Conservation (phyloP, 331 rosid species). For the Telfairia occidentalis region DNA sequence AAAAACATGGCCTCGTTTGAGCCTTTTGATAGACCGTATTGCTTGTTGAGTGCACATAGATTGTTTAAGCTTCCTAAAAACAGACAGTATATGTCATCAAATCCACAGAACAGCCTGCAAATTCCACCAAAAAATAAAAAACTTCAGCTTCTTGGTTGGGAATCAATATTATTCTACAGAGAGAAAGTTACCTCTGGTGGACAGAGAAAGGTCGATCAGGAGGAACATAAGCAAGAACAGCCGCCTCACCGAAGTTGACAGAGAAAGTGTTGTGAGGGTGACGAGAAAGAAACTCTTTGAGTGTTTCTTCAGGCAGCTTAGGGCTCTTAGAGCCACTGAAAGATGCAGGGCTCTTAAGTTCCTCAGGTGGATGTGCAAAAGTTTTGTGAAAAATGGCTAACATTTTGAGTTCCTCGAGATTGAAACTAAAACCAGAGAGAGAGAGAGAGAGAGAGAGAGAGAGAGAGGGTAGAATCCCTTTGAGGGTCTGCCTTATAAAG, state of each 20-base stretch:
- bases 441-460: background rate
- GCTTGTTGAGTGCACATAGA: slow-evolving; percentile 42
- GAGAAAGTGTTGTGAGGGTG: slow-evolving; percentile 60
- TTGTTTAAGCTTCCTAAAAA: slow-evolving; percentile 85
- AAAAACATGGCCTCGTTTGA: slow-evolving; percentile 76
- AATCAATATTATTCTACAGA: background rate
- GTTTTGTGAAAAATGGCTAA: slow-evolving; percentile 90
- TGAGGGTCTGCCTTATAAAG: background rate
- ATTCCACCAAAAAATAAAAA: background rate
- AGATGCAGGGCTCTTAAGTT: slow-evolving; percentile 85
- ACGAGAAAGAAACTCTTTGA: slow-evolving; percentile 52
- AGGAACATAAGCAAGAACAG: slow-evolving; percentile 70
- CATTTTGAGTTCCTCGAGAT: slow-evolving; percentile 26
- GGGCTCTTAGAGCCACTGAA: slow-evolving; percentile 49
- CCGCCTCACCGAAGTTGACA: slow-evolving; percentile 53
- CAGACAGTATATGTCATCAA: slow-evolving; percentile 78
- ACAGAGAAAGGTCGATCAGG: slow-evolving; percentile 36
- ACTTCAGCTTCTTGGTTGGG: background rate
- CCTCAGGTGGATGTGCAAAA: slow-evolving; percentile 90
- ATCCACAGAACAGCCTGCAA: slow-evolving; percentile 72
- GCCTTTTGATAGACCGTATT: slow-evolving; percentile 66
- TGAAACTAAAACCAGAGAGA: background rate
- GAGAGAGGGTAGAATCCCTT: background rate
- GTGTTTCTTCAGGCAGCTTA: slow-evolving; percentile 80
- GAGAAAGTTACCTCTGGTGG: slow-evolving; percentile 43